Evolutionary conservation across 352 stramenopile species (phyloP).

Genomic region (Pythium myriotylum): DNA sequence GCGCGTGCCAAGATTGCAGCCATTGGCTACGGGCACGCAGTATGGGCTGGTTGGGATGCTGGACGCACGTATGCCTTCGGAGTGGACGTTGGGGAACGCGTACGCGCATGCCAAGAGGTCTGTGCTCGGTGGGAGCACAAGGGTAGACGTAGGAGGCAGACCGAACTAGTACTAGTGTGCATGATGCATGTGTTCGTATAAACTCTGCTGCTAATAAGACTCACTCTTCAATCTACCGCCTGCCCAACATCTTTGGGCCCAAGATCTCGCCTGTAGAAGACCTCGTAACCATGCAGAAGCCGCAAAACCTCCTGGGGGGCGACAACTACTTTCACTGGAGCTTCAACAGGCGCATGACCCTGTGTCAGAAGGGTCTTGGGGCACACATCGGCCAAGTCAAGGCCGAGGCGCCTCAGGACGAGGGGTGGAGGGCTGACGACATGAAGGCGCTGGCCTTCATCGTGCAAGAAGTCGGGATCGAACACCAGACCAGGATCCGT

Average conservation of each 20-base stretch:
- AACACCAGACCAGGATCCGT: slow-evolving; percentile 14
- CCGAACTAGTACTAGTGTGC: neutral
- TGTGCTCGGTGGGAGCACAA: no score
- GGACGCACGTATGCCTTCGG: no score
- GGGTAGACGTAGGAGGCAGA: slow-evolving; percentile 5
- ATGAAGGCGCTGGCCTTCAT: slow-evolving; percentile 11
- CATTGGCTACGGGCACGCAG: no score
- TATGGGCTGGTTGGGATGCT: no score
- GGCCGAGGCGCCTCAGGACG: neutral
- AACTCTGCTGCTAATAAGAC: neutral
- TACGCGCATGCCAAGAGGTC: no score
- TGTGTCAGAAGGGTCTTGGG: slow-evolving; percentile 3
- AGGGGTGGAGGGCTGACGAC: slow-evolving; percentile 7
- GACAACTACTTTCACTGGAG: slow-evolving; percentile 14
- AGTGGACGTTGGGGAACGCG: no score
- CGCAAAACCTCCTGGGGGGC: slow-evolving; percentile 4
- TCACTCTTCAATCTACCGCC: slow-evolving; percentile 7
- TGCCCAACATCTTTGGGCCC: slow-evolving; percentile 13
- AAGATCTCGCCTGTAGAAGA: neutral
- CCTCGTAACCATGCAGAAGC: slow-evolving; percentile 5
- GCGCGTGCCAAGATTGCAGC: no score
- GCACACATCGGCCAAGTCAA: neutral
- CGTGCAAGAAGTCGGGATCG: slow-evolving; percentile 1
- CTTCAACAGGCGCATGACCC: slow-evolving; percentile 9
- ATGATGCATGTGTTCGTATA: neutral